Base-by-base conservation (phyloP, 129 eudicot genomes). In the Pittosporum tobira region DNA sequence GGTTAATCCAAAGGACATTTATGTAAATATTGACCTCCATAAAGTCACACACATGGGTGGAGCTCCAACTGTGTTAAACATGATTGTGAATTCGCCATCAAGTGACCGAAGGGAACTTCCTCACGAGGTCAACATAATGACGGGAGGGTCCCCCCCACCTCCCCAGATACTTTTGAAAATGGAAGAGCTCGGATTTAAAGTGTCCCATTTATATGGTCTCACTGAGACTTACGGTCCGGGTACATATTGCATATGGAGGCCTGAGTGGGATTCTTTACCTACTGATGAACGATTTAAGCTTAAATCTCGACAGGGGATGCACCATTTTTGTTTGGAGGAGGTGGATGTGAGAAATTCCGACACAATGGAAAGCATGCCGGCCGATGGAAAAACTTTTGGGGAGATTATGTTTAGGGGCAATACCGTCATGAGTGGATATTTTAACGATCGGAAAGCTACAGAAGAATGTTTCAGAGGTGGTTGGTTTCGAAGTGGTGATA, bases 1-100 rank as follows among this genome's bases (percentile, higher is more conserved):
- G 9, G 94, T 88, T 24, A 61, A 71, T 46, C 87, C 98, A 0
- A 69, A 76, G 46, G 95, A 74, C 34, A 80, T 91, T 23, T 91
- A 83, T 21, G 77, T 78, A 4, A 69, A 42, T 45, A 83, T 91
- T 23, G 71, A 38, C 9, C 74, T 23, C 29, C 79, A 83, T 44
- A 71, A 72, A 37, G 98, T 91, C 2, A 91, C 98, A 0, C 89
- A 91, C 63, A 80, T 91, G 98, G 62, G 95, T 0, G 98, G 89
- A 5, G 61, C 61, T 9, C 61, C 61, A 31, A 86, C 98, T 9
- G 95, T 91, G 18, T 51, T 91, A 44, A 91, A 80, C 80, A 86
- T 83, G 90, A 76, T 91, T 47, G 75, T 80, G 20, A 83, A 91
- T 48, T 75, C 83, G 1, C 77, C 84, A 8, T 30, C 43, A 10